Base-by-base conservation (phyloP, 371 early-diverging fungal genomes). In the Actinomortierella ambigua region DNA sequence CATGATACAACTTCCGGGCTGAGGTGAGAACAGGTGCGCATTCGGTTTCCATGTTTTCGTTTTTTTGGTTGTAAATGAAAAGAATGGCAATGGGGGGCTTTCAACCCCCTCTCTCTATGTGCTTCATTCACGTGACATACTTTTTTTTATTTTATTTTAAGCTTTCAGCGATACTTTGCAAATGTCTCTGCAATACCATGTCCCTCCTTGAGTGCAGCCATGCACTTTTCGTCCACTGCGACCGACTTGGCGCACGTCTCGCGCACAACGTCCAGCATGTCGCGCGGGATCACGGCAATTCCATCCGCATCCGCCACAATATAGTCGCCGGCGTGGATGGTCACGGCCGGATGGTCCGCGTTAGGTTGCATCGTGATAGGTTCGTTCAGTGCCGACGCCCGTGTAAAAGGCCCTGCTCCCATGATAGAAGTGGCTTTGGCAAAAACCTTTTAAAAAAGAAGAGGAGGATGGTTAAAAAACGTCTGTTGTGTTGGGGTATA, bases 281-380 rank as follows among this genome's bases (percentile, higher is more conserved):
- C 79, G 26, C 57, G 58, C 7, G 92, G 93, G 2, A 93, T 77
- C 52, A 87, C 80, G 23, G 92, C 89, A 1, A 89, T 87, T 0
- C 95, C 95, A 67, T 94, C 89, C 15, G 85, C 59, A 79, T 94
- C 95, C 2, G 86, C 95, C 4, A 93, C 84, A 55, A 94, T 85
- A 50, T 90, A 80, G 59, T 94, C 95, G 28, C 88, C 88, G 3
- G 90, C 81, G 26, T 79, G 66, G 20, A 90, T 81, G 6, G 82
- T 77, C 20, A 85, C 77, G 5, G 82, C 78, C 6, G 85, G 84
- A 28, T 79, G 83, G 26, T 71, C 75, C 2, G 82, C 78, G 52
- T 70, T 76, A 18, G 68, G 59, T 40, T 77, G 65, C 63, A 92
- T 68, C 47, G 77, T 79, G 53, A 91, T 69, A 8, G 90, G 85